These are phyloP conservation scores for Phylloporus scabripes DNA, from an alignment of 768 basidiomycete species.

Conservation along the genomic window DNA sequence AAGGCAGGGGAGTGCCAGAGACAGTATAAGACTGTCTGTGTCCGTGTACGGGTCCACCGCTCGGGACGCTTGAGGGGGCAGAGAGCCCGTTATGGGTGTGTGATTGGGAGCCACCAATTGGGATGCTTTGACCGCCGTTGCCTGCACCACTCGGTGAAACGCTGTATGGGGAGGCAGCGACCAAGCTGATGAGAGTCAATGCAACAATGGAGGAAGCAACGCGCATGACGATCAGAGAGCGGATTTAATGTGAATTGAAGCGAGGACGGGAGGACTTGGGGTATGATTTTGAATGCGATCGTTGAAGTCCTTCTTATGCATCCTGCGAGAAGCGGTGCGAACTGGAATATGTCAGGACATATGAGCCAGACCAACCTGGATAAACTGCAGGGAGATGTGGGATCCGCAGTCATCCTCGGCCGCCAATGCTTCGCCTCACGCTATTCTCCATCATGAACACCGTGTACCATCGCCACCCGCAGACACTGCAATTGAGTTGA, in stretches of 20 bases:
- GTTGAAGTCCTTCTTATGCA: constrained; percentile 6
- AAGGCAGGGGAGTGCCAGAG: neutral
- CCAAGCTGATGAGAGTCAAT: constrained; percentile 4
- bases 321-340: neutral
- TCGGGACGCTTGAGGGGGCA: neutral
- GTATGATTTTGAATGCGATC: neutral
- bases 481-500: neutral
- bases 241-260: neutral
- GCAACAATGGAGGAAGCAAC: neutral
- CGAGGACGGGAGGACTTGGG: neutral
- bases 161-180: constrained; percentile 1
- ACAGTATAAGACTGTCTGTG: neutral
- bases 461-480: neutral
- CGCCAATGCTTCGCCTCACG: neutral
- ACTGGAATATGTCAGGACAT: neutral
- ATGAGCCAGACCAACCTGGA: neutral
- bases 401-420: constrained; percentile 7
- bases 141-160: neutral
- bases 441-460: neutral
- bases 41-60: neutral
- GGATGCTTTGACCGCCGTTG: neutral
- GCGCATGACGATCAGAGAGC: constrained; percentile 8
- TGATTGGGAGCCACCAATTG: neutral
- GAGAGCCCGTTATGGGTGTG: neutral
- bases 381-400: neutral